A percentile compares a stretch with the other conserved stretches of the same genome.
Conservation (phyloP, 2,329 filamentous ascomycete species). For the Botrytis elliptica region DNA sequence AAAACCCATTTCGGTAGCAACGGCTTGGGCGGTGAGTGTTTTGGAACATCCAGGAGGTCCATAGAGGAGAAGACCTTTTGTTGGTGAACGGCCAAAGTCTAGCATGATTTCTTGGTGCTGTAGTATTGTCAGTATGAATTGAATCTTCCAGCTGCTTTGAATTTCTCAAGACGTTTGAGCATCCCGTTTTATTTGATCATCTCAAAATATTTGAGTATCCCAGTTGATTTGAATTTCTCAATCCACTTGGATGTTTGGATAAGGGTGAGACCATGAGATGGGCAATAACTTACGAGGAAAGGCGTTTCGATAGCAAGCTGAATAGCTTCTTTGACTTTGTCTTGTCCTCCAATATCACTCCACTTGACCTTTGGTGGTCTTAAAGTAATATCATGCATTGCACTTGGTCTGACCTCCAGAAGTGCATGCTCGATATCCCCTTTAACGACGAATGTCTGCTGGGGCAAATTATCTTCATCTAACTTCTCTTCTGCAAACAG, state of each 20-base stretch:
- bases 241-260: not conserved
- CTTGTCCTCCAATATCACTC: slow-evolving; percentile 85
- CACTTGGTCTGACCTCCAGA: slow-evolving; percentile 70
- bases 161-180: not conserved
- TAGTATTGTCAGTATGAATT: slow-evolving; percentile 23
- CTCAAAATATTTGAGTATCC: not conserved
- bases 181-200: not conserved
- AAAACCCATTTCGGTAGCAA: slow-evolving; percentile 85
- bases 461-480: slow-evolving; percentile 2
- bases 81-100: slow-evolving; percentile 54
- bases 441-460: slow-evolving; percentile 33
- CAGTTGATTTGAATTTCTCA: not conserved
- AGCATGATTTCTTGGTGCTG: slow-evolving; percentile 52
- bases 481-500: slow-evolving; percentile 39
- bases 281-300: slow-evolving; percentile 30
- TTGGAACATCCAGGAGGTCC: slow-evolving; percentile 94
- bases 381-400: slow-evolving; percentile 85
- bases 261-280: not conserved
- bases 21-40: slow-evolving; percentile 85
- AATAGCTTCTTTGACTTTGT: slow-evolving; percentile 65
- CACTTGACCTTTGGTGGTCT: slow-evolving; percentile 84
- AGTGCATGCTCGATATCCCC: slow-evolving; percentile 66
- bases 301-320: slow-evolving; percentile 44
- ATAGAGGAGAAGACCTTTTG: slow-evolving; percentile 84
- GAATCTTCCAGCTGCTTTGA: not conserved